phyloP scores from a whole-genome alignment of 371 early-diverging fungal genomes.

The Lichtheimia ornata region DNA sequence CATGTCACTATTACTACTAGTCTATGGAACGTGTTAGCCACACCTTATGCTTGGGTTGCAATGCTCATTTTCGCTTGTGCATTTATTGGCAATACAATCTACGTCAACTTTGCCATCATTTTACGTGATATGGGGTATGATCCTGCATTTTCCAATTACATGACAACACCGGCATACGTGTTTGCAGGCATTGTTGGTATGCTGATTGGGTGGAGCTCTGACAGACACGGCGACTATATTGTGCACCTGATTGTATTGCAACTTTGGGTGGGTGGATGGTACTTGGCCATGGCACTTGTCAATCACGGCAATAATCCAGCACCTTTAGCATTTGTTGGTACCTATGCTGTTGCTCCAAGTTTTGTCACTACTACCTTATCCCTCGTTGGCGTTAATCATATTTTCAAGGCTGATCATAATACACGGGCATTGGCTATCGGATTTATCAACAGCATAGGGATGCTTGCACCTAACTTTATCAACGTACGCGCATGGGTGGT shows the following conservation, averaged over 20 bases:
- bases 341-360: conserved; percentile 11
- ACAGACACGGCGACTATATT: conserved; percentile 9
- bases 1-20: background rate
- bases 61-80: conserved; percentile 38
- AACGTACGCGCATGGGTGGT: conserved; percentile 36
- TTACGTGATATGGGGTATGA: conserved; percentile 33
- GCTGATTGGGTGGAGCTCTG: conserved; percentile 18
- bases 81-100: conserved; percentile 42
- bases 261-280: conserved; percentile 21
- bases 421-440: conserved; percentile 42
- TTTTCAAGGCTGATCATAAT: conserved; percentile 28
- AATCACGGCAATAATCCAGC: conserved; percentile 16
- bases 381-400: conserved; percentile 13
- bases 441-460: conserved; percentile 40
- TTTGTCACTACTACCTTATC: background rate
- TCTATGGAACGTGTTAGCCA: conserved; percentile 26
- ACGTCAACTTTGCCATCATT: conserved; percentile 41
- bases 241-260: conserved; percentile 13
- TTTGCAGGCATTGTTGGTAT: conserved; percentile 26
- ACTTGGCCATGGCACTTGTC: conserved; percentile 16
- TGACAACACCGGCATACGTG: conserved; percentile 43
- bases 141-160: conserved; percentile 40
- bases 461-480: conserved; percentile 39
- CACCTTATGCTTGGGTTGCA: conserved; percentile 40
- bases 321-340: conserved; percentile 12